Base-by-base conservation (phyloP, 495 filamentous ascomycete genomes). In the Bryoglossum gracile region DNA sequence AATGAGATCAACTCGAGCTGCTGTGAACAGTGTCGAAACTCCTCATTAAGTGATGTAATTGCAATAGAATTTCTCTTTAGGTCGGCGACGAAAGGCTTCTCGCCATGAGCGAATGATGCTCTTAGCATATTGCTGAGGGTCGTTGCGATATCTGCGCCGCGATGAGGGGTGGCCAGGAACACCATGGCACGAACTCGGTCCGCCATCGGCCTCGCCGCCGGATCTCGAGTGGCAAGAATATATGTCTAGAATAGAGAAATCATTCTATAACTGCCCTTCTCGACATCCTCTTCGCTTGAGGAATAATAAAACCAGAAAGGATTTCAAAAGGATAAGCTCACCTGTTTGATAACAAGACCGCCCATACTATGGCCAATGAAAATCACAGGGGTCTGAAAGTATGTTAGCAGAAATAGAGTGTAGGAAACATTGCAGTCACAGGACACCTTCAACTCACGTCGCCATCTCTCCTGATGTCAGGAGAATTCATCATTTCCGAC, bases 351-450 rank as follows among this genome's bases (percentile, higher is more conserved):
- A n/a, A 80, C 68, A 25, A 70, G 58, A 5, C 73, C 74, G 19
- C 74, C 74, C 73, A 76, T 74, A 48, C 66, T 70, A 54, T 78
- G 74, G 8, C 68, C 71, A 14, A 78, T 58, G 8, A 77, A 47
- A n/a, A 76, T 57, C 22, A 76, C 62, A 24, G 62, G 57, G 8
- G 65, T 62, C n/a, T n/a, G n/a, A n/a, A n/a, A n/a, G n/a, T n/a
- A n/a, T n/a, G n/a, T n/a, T n/a, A n/a, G n/a, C n/a, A n/a, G n/a
- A n/a, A n/a, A n/a, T n/a, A n/a, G n/a, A n/a, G n/a, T n/a, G n/a
- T n/a, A n/a, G n/a, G n/a, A n/a, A n/a, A n/a, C n/a, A n/a, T n/a
- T n/a, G n/a, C n/a, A n/a, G n/a, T n/a, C n/a, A n/a, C n/a, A n/a
- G n/a, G n/a, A n/a, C n/a, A n/a, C n/a, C n/a, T n/a, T n/a, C n/a